These are phyloP conservation scores for Dendrobium chrysotoxum DNA, from an alignment of 106 monocot genomes.

Conservation along the genomic window DNA sequence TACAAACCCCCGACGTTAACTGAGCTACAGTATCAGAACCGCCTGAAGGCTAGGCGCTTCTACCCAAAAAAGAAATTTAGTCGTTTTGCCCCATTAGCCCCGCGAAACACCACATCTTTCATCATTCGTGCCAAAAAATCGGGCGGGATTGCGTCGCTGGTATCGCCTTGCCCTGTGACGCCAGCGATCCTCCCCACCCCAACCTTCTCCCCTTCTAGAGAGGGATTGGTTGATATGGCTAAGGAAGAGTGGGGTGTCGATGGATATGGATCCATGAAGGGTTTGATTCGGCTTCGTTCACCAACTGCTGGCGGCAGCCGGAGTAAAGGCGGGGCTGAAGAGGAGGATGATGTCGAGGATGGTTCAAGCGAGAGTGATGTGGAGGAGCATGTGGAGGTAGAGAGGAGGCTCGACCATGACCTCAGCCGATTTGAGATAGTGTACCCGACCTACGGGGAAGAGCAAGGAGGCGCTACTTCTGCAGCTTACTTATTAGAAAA, in stretches of 20 bases:
- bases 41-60: conserved; percentile 67
- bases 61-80: conserved; percentile 75
- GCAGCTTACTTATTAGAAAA: conserved; percentile 38
- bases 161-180: conserved; percentile 91
- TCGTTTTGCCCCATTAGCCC: conserved; percentile 72
- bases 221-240: conserved; percentile 90
- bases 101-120: conserved; percentile 90
- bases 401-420: conserved; percentile 61
- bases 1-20: conserved; percentile 64
- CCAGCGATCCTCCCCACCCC: conserved; percentile 95
- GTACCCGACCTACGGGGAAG: conserved; percentile 16
- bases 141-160: conserved; percentile 87
- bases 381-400: conserved; percentile 76
- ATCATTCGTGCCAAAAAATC: conserved; percentile 93
- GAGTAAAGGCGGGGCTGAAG: conserved; percentile 24
- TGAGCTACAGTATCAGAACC: conserved; percentile 89
- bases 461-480: conserved; percentile 11
- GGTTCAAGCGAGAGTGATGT: conserved; percentile 80
- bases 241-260: conserved; percentile 99
- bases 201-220: conserved; percentile 71
- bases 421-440: conserved; percentile 57
- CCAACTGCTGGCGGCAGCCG: conserved; percentile 9
- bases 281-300: conserved; percentile 63
- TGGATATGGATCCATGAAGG: conserved; percentile 97
- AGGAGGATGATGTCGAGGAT: conserved; percentile 15